These are phyloP conservation scores for Hortaea sp. DNA, from an alignment of 2,329 filamentous ascomycete species.

Conservation along the genomic window DNA sequence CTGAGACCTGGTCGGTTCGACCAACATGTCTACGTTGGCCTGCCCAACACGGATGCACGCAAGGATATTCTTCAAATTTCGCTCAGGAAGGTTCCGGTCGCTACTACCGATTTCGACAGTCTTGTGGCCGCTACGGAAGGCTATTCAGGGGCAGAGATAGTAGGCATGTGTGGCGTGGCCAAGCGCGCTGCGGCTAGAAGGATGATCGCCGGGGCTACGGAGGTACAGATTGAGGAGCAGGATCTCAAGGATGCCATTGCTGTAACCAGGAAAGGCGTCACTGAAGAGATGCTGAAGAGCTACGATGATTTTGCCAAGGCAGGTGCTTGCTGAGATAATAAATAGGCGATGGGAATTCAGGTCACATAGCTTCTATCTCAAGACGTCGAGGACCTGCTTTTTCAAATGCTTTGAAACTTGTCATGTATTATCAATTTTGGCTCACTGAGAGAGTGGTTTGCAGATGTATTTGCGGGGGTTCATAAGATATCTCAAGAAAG, in stretches of 20 bases:
- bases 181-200: slow-evolving; percentile 28
- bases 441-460: too few species aligned
- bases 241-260: slow-evolving; percentile 36
- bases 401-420: too few species aligned
- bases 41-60: slow-evolving; percentile 63
- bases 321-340: not conserved
- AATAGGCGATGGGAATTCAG: too few species aligned
- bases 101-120: slow-evolving; percentile 55
- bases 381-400: too few species aligned
- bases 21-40: slow-evolving; percentile 73
- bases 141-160: slow-evolving; percentile 78
- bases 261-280: slow-evolving; percentile 47
- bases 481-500: not conserved
- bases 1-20: slow-evolving; percentile 81
- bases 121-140: slow-evolving; percentile 60
- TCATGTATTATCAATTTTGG: too few species aligned
- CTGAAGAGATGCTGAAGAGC: slow-evolving; percentile 45
- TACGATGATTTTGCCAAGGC: slow-evolving; percentile 42
- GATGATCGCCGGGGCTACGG: slow-evolving; percentile 30
- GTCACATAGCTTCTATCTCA: too few species aligned
- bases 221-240: slow-evolving; percentile 27
- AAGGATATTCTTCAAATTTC: slow-evolving; percentile 66
- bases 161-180: slow-evolving; percentile 40
- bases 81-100: slow-evolving; percentile 49
- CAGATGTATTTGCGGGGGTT: too few species aligned